phyloP scores from a whole-genome alignment of 2,329 filamentous ascomycete genomes.

The Neoascochyta sp. region DNA sequence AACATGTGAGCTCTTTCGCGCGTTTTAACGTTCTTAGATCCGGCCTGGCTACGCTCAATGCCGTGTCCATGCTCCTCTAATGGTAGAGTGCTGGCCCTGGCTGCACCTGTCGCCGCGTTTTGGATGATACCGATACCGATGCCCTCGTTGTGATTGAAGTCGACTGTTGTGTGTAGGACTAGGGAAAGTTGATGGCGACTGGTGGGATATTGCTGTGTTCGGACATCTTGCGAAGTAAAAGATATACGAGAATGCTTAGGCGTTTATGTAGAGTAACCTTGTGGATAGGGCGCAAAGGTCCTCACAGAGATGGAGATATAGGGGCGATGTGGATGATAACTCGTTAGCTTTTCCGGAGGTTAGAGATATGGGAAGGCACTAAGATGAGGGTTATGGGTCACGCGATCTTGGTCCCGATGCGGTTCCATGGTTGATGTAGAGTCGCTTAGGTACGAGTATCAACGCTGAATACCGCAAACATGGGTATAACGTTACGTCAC shows the following conservation, averaged over 20 bases:
- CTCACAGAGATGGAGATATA: too few species aligned
- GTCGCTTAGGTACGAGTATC: too few species aligned
- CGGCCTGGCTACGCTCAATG: slow-evolving; percentile 5
- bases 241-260: slow-evolving; percentile 1
- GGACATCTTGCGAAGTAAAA: slow-evolving; percentile 1
- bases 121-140: slow-evolving; percentile 11
- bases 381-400: too few species aligned
- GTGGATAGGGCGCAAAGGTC: too few species aligned
- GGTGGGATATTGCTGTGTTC: slow-evolving; percentile 1
- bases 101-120: slow-evolving; percentile 6
- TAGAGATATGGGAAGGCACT: too few species aligned
- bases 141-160: slow-evolving; percentile 5
- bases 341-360: too few species aligned
- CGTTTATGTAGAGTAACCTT: too few species aligned
- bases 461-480: too few species aligned
- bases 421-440: too few species aligned
- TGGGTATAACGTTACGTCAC: too few species aligned
- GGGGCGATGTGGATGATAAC: too few species aligned
- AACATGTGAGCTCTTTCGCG: slow-evolving; percentile 11
- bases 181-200: slow-evolving; percentile 2
- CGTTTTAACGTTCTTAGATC: slow-evolving; percentile 9
- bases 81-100: slow-evolving; percentile 4
- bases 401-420: too few species aligned
- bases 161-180: slow-evolving; percentile 9
- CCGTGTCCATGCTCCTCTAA: slow-evolving; percentile 6